phyloP scores from a whole-genome alignment of 2,329 filamentous ascomycete genomes.

The Aschersonia sp. region DNA sequence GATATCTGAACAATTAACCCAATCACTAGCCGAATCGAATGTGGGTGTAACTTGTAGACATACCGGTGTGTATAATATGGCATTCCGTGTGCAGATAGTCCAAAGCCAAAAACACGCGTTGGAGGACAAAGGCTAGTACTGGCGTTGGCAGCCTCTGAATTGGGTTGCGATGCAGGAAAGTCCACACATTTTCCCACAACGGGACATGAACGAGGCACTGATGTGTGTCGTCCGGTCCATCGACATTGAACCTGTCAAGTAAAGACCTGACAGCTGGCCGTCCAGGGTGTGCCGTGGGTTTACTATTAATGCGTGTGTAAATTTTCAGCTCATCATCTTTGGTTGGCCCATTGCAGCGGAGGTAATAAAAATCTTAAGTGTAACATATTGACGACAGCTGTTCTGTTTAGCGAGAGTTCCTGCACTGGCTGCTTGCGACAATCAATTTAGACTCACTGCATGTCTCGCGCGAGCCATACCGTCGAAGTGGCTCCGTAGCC shows the following conservation, averaged over 20 bases:
- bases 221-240: constrained; percentile 19
- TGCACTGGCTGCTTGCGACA: too few species aligned
- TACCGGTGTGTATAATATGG: constrained; percentile 29
- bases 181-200: constrained; percentile 25
- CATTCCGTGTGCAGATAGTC: constrained; percentile 32
- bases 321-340: background rate
- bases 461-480: constrained; percentile 11
- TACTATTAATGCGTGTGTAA: background rate
- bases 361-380: background rate
- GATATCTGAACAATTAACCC: constrained; percentile 17
- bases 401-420: background rate
- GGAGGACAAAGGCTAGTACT: constrained; percentile 20
- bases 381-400: constrained; percentile 1
- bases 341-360: background rate
- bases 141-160: constrained; percentile 17
- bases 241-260: constrained; percentile 22
- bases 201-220: constrained; percentile 23
- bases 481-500: constrained; percentile 13
- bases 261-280: constrained; percentile 15
- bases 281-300: constrained; percentile 12
- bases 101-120: constrained; percentile 24
- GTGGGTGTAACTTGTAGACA: constrained; percentile 1
- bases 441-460: constrained; percentile 4
- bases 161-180: constrained; percentile 25
- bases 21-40: background rate